These are phyloP conservation scores for Lycium ferocissimum DNA, from an alignment of 257 asterid species.

Conservation along the genomic window DNA sequence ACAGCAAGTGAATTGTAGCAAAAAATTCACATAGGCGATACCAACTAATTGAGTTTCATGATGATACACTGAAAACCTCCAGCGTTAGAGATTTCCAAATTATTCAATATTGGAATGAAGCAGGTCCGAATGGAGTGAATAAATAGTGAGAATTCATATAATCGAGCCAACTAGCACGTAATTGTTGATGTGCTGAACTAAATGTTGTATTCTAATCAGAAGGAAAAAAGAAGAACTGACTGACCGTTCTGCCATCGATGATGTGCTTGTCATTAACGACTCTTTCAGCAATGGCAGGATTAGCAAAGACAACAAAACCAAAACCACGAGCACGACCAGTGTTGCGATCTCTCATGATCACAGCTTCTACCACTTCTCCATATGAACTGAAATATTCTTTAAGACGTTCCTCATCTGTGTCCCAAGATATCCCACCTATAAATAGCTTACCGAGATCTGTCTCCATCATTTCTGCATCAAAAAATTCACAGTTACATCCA, in stretches of 20 bases:
- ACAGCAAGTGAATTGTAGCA: not conserved
- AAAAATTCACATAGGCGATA: not conserved
- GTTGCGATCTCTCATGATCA: slow-evolving; percentile 82
- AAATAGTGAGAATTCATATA: slow-evolving; percentile 11
- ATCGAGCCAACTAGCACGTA: not conserved
- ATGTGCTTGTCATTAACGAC: slow-evolving; percentile 76
- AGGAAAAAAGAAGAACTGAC: slow-evolving; percentile 34
- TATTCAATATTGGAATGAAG: not conserved
- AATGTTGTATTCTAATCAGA: not conserved
- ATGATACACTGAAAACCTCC: not conserved
- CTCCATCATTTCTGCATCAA: slow-evolving; percentile 67
- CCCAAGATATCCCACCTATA: slow-evolving; percentile 95
- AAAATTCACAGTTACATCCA: slow-evolving; percentile 25
- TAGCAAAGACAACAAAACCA: slow-evolving; percentile 78
- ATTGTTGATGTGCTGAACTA: not conserved
- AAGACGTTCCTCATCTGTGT: slow-evolving; percentile 82
- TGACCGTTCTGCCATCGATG: slow-evolving; percentile 79
- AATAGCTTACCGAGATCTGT: slow-evolving; percentile 83
- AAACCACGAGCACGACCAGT: slow-evolving; percentile 90
- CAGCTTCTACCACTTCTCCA: slow-evolving; percentile 81
- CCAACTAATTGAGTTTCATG: slow-evolving; percentile 22
- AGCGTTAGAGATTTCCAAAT: not conserved
- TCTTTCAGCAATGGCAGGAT: slow-evolving; percentile 72
- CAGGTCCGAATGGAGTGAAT: not conserved
- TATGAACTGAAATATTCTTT: slow-evolving; percentile 67